phyloP scores from a whole-genome alignment of 129 eudicot genomes.

The Helichrysum umbraculigerum region DNA sequence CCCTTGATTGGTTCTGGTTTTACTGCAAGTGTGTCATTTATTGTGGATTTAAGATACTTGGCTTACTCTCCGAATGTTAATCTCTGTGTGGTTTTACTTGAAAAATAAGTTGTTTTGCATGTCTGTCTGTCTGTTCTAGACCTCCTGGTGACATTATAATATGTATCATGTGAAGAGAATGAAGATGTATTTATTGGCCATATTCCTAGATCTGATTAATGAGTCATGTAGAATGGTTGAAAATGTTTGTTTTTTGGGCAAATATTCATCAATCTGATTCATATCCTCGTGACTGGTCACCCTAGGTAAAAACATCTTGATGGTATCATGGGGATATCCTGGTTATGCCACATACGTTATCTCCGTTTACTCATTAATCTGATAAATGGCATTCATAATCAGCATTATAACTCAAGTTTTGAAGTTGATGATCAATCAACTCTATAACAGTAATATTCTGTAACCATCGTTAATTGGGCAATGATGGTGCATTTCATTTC shows the following conservation, averaged over 20 bases:
- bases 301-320: no score
- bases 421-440: not conserved
- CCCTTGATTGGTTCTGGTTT: constrained; percentile 17
- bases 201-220: not conserved
- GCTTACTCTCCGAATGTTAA: constrained; percentile 8
- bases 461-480: not conserved
- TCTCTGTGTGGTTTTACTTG: constrained; percentile 21
- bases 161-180: not conserved
- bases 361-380: no score
- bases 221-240: not conserved
- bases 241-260: not conserved
- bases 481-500: no score
- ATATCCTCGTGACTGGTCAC: no score
- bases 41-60: constrained; percentile 28
- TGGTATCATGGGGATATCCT: no score
- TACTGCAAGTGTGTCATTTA: constrained; percentile 34
- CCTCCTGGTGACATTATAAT: not conserved
- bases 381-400: no score
- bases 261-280: not conserved
- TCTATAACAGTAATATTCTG: not conserved
- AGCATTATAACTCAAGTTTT: no score
- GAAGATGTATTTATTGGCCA: not conserved
- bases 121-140: not conserved
- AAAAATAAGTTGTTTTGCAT: constrained; percentile 24
- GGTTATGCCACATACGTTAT: no score